A percentile compares a stretch with the other conserved stretches of the same genome.
These are phyloP conservation scores for Colletotrichum shisoi DNA, from an alignment of 2,329 filamentous ascomycete genomes.

Conservation along the genomic window DNA sequence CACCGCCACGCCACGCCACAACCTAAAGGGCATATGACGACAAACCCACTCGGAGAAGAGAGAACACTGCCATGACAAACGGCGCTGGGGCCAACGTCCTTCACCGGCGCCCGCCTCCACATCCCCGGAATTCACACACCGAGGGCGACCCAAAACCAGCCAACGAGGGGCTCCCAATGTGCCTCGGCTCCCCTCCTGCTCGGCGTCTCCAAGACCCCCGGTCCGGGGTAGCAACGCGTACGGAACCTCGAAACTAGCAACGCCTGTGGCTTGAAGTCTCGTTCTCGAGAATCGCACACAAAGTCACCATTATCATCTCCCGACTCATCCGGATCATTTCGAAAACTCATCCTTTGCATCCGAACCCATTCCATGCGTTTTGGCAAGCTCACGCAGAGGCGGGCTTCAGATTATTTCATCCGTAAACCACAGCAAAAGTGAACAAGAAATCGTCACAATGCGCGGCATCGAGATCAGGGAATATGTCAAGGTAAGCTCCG, in stretches of 20 bases:
- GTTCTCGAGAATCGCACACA: neutral
- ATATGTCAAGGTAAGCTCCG: conserved; percentile 72
- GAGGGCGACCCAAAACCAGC: conserved; percentile 8
- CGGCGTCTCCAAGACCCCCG: conserved; percentile 21
- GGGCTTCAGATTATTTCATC: neutral
- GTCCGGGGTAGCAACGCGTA: conserved; percentile 31
- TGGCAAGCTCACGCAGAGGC: too few species aligned
- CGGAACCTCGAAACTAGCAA: conserved; percentile 27
- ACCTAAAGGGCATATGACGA: conserved; percentile 7
- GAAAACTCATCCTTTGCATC: neutral
- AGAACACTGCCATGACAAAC: neutral
- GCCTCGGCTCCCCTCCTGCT: conserved; percentile 34
- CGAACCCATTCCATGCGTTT: neutral
- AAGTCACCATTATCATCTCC: neutral
- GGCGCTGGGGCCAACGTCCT: conserved; percentile 11
- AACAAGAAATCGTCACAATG: conserved; percentile 61
- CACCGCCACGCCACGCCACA: conserved; percentile 16
- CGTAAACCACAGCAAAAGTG: neutral
- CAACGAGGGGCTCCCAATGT: conserved; percentile 15
- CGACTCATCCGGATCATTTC: neutral
- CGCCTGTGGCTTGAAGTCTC: neutral
- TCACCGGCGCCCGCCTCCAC: conserved; percentile 13
- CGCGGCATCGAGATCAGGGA: conserved; percentile 75
- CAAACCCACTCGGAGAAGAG: neutral
- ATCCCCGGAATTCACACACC: conserved; percentile 32